Percentiles rank a stretch among this genome's conserved stretches.
phyloP scores from a whole-genome alignment of 202 grass and related monocot genomes.

The Panicum hallii region DNA sequence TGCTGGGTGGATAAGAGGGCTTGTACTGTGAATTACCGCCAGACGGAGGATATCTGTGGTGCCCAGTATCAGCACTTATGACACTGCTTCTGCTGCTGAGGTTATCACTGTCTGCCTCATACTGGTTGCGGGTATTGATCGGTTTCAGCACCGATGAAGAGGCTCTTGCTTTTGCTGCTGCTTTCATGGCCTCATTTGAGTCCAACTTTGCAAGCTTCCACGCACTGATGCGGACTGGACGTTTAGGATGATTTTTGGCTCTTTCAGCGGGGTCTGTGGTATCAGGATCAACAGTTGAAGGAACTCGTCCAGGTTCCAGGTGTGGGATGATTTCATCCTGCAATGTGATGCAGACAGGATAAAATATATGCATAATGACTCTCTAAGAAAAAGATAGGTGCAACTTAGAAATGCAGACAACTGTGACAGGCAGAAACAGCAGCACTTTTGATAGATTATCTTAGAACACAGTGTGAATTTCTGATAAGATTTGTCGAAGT shows the following conservation, averaged over 20 bases:
- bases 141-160: conserved; percentile 94
- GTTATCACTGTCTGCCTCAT: conserved; percentile 69
- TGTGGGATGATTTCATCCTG: conserved; percentile 95
- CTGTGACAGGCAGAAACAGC: conserved; percentile 3
- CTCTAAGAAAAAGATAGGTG: conserved; percentile 5
- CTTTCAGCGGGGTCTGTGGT: conserved; percentile 52
- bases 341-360: conserved; percentile 48
- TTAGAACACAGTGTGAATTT: conserved; percentile 24
- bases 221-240: conserved; percentile 78
- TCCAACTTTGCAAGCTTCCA: conserved; percentile 98
- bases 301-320: conserved; percentile 75
- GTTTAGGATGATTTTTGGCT: conserved; percentile 61
- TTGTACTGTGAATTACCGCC: conserved; percentile 54
- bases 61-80: conserved; percentile 57
- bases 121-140: conserved; percentile 57
- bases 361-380: conserved; percentile 29
- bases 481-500: conserved; percentile 40
- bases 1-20: conserved; percentile 69
- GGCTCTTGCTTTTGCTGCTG: conserved; percentile 89
- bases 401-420: conserved; percentile 23
- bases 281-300: conserved; percentile 95
- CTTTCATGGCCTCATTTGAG: conserved; percentile 84
- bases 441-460: neutral
- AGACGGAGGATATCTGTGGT: conserved; percentile 41
- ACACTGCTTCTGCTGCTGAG: conserved; percentile 74